Base-by-base conservation (phyloP, 345 rosid genomes). In the Erysimum cheiranthoides region DNA sequence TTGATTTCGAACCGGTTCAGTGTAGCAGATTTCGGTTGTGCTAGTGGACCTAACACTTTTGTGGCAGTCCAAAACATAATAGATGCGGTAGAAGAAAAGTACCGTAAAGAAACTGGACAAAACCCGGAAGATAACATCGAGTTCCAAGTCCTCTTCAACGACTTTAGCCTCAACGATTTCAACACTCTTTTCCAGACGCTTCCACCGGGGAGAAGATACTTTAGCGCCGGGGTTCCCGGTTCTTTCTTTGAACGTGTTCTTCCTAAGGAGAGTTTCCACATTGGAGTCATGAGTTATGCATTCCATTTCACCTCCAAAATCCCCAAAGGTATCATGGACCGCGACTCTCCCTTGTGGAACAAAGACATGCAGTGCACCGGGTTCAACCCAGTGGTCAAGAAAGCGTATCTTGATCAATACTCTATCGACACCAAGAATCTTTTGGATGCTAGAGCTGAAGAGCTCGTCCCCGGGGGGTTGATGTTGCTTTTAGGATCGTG, bases 131-230 rank as follows among this genome's bases (percentile, higher is more conserved):
- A 57, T 13, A 63, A 43, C 68, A 42, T 70, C n/a, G 74, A 70
- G 30, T 57, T 70, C 36, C 65, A 57, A n/a, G 74, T 70, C 27
- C 18, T 70, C 6, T 70, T 70, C 74, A 70, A 42, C 27, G 89
- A 85, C 27, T 84, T 76, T 13, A 11, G 72, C 21, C 34, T 34
- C 31, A 87, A 84, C 45, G 91, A 87, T 67, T 87, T 85, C 84
- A 87, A 87, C 46, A 78, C 86, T 61, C 87, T 87, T 38, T 85
- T 85, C 62, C 17, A 70, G n/a, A 76, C 78, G 53, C 86, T 78
- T 60, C 88, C 84, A 0, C 13, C 7, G 4, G 66, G 39, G 11
- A 40, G 58, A 25, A 25, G 32, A n/a, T 85, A 80, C 80, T 70
- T 72, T 12, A 80, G 57, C 0, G 76, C 76, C 6, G 83, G 82